A percentile compares a stretch with the other conserved stretches of the same genome.
Evolutionary conservation across 75 land plant species (phyloP).

Genomic region (Picea glauca): DNA sequence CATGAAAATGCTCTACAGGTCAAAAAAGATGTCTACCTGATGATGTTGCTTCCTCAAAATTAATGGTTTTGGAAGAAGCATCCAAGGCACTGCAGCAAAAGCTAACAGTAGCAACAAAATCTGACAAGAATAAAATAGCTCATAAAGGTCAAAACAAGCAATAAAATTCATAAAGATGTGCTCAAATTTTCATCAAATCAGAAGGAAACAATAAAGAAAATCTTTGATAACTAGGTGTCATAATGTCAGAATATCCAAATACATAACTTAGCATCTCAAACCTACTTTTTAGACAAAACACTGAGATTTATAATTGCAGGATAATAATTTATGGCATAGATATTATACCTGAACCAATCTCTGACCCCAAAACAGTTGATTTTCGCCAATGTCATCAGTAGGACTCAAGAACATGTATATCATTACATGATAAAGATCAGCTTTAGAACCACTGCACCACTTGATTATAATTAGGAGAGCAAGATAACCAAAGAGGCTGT

Average conservation of each 20-base stretch:
- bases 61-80: slow-evolving; percentile 96
- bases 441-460: slow-evolving; percentile 93
- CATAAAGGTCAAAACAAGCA: not conserved
- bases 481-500: slow-evolving; percentile 93
- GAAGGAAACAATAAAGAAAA: slow-evolving; percentile 7
- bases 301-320: not conserved
- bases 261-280: not conserved
- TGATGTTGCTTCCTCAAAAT: slow-evolving; percentile 67
- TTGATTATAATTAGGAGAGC: slow-evolving; percentile 88
- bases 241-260: not conserved
- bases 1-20: slow-evolving; percentile 1
- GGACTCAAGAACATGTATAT: slow-evolving; percentile 98
- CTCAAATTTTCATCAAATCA: not conserved
- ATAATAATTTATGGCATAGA: not conserved
- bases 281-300: not conserved
- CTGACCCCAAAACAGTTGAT: slow-evolving; percentile 94
- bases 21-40: slow-evolving; percentile 36
- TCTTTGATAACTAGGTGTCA: not conserved
- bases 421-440: slow-evolving; percentile 98
- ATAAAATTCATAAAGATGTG: not conserved
- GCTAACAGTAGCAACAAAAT: slow-evolving; percentile 76
- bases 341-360: slow-evolving; percentile 59
- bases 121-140: slow-evolving; percentile 36
- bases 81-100: slow-evolving; percentile 92
- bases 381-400: slow-evolving; percentile 80